phyloP scores from a whole-genome alignment of 345 rosid species.

The Euphorbia lathyris region DNA sequence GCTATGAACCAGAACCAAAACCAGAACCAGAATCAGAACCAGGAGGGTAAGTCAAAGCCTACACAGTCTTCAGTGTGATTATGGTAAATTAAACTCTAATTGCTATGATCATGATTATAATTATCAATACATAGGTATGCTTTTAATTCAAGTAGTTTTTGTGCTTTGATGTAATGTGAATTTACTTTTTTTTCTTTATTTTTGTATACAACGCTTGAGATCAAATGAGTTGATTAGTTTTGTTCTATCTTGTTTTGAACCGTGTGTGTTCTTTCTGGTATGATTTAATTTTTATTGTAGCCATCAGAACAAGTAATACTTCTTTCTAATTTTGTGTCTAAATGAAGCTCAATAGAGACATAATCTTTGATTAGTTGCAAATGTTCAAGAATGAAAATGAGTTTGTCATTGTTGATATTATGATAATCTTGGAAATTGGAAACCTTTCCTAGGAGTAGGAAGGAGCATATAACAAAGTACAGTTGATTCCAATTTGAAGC shows the following conservation, averaged over 20 bases:
- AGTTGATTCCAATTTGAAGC: background rate
- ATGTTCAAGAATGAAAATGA: background rate
- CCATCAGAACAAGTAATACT: background rate
- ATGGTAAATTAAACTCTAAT: background rate
- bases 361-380: background rate
- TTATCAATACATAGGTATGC: constrained; percentile 10
- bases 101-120: background rate
- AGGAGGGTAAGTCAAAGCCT: constrained; percentile 39
- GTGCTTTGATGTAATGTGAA: constrained; percentile 8
- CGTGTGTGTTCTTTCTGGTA: background rate
- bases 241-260: background rate
- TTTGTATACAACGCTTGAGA: constrained; percentile 13
- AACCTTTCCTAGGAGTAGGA: background rate
- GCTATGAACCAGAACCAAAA: constrained; percentile 26
- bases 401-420: background rate
- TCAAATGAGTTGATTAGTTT: background rate
- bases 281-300: background rate
- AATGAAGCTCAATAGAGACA: background rate
- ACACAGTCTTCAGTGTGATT: constrained; percentile 40
- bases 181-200: background rate
- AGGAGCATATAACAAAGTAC: background rate
- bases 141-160: constrained; percentile 12
- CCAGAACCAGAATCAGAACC: constrained; percentile 29
- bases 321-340: background rate
- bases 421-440: background rate